Evolutionary conservation across 2,329 filamentous ascomycete genomes (phyloP), one percentile per base, ranked within the genome.

Genomic region (Aspergillus sp.): DNA sequence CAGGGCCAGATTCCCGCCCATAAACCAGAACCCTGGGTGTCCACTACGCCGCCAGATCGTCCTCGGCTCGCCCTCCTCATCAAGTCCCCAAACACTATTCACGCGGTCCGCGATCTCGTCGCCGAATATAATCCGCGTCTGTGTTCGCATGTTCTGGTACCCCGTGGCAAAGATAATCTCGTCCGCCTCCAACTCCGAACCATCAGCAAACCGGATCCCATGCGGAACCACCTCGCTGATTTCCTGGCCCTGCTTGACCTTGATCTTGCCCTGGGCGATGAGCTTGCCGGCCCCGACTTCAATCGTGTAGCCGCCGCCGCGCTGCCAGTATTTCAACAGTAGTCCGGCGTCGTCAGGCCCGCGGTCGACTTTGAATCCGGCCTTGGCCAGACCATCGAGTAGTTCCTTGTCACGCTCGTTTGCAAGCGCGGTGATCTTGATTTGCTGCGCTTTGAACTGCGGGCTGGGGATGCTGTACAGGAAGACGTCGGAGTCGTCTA

Each of bases 241-340:
- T 41, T 86, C 83, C 33, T 84, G 80, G 0, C 84, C 85, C 52
- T 86, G 83, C 68, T 86, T 87, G 37, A 90, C 77, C 65, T 84
- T 84, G 69, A 90, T 83, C 68, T 84, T 85, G 0, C 87, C 86
- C 12, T 87, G 83, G 2, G 78, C 77, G 57, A 90, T 87, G 23
- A 89, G 77, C 65, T 83, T 73, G 0, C 82, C 84, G 0, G 82
- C 84, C 0, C 88, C 88, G 1, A 89, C 86, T 59, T 90, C 85
- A 60, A 90, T 87, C 71, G 90, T 90, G 67, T 89, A 90, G 0
- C 87, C 87, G 0, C 88, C 87, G 1, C 86, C 86, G 2, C 84
- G 81, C 63, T 87, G 84, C 61, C 87, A 79, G 66, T 88, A 89
- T 69, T 88, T 88, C 52, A 82, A 71, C 56, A 84, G 79, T 1